Evolutionary conservation across 139 green algal genomes (phyloP), one percentile per base, ranked within the genome.

Genomic region (Chlorokybus atmophyticus): DNA sequence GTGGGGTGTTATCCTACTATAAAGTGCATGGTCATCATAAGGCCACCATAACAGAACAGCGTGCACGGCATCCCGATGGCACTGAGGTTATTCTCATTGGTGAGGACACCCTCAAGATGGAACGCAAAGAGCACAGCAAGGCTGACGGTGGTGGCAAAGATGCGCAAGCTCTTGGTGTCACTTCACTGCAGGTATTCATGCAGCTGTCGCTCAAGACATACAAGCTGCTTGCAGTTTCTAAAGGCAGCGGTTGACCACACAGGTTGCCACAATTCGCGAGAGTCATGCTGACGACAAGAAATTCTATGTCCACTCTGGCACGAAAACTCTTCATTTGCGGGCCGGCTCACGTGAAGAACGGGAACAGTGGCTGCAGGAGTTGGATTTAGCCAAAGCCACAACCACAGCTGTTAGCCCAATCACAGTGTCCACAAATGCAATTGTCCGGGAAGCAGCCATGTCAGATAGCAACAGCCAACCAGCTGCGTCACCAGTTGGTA

Each of bases 301-400:
- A 62, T 81, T 92, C 50, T 91, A 90, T 57, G 52, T 92, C 10
- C 54, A 82, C 62, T 83, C 40, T 44, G 75, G 81, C 48, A 80
- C 66, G 4, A 67, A 59, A 21, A 76, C 53, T 6, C 38, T 90
- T 4, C 35, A 60, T 14, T 54, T 87, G 41, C 64, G 74, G 2
- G 75, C 82, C 17, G 83, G 89, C 57, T 74, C 28, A 23, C 29
- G 40, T 62, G 29, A 73, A 68, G 80, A 82, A 49, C 50, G 70
- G 21, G 41, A n/a, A 4, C 21, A 39, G 10, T 73, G 66, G 51
- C 40, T 68, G 35, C 35, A 44, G 35, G 10, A 44, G 35, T 44
- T 44, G 35, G 35, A 44, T 44, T n/a, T n/a, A n/a, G n/a, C n/a
- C n/a, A n/a, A n/a, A n/a, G n/a, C n/a, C n/a, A n/a, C n/a, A n/a